A percentile compares a stretch with the other conserved stretches of the same genome.
These are phyloP conservation scores for Cubamyces sp. DNA, from an alignment of 768 basidiomycete genomes.

Conservation along the genomic window DNA sequence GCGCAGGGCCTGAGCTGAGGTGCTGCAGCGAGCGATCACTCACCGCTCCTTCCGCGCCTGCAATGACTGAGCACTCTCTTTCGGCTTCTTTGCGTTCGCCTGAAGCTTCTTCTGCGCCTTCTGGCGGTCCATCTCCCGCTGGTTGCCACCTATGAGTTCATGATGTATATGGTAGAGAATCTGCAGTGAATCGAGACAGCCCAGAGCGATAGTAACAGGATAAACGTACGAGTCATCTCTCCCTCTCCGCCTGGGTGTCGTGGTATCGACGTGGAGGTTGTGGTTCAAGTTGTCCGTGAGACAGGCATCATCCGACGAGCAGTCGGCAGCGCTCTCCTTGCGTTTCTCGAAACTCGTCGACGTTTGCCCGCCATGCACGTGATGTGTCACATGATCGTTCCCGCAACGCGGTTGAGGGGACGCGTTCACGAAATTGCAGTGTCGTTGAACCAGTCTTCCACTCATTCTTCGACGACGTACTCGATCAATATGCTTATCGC, in stretches of 20 bases:
- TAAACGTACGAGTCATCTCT: conserved; percentile 27
- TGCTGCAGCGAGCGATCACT: conserved; percentile 36
- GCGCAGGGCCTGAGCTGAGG: no score
- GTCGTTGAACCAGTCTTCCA: background rate
- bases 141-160: conserved; percentile 68
- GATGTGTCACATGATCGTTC: conserved; percentile 3
- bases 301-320: background rate
- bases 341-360: conserved; percentile 7
- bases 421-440: no score
- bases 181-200: conserved; percentile 27
- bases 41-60: conserved; percentile 79
- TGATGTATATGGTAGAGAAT: background rate
- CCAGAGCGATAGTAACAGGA: background rate
- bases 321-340: background rate
- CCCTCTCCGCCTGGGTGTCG: conserved; percentile 3
- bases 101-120: conserved; percentile 76
- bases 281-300: conserved; percentile 18
- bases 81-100: conserved; percentile 57
- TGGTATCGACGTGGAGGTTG: conserved; percentile 13
- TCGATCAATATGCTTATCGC: no score
- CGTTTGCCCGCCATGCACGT: background rate
- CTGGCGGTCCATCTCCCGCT: conserved; percentile 74
- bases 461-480: no score
- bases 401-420: no score
- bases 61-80: conserved; percentile 66